Evolutionary conservation across 2,329 filamentous ascomycete species (phyloP).

Genomic region (Penicillium occitanis): DNA sequence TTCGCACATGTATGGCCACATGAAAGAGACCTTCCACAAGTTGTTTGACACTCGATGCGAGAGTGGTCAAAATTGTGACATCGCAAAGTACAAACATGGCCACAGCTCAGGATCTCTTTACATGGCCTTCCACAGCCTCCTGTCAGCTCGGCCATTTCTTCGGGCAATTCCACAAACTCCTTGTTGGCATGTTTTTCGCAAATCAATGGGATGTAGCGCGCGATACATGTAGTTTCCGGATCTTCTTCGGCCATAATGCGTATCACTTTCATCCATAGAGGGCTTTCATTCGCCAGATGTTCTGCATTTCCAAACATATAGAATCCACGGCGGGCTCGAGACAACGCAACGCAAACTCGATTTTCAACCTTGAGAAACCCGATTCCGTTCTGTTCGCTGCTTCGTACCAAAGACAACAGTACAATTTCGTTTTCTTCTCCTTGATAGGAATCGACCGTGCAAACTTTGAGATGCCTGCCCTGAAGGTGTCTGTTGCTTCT

Average conservation of each 20-base stretch:
- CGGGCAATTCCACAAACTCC: conserved; percentile 48
- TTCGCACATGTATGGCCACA: conserved; percentile 43
- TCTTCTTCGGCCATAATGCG: conserved; percentile 40
- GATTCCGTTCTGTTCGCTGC: conserved; percentile 57
- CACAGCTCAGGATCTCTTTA: conserved; percentile 47
- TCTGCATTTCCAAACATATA: conserved; percentile 79
- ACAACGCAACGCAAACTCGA: conserved; percentile 62
- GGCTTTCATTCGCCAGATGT: conserved; percentile 49
- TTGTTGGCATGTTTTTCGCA: conserved; percentile 61
- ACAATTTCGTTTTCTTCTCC: conserved; percentile 88
- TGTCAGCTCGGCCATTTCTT: conserved; percentile 36
- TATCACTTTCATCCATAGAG: conserved; percentile 54
- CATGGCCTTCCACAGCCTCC: conserved; percentile 57
- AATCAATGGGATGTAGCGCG: conserved; percentile 59
- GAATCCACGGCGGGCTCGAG: conserved; percentile 73
- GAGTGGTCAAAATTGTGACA: conserved; percentile 53
- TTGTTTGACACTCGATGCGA: conserved; percentile 35
- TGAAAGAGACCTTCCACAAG: conserved; percentile 34
- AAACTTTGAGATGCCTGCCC: conserved; percentile 58
- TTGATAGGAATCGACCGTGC: conserved; percentile 86
- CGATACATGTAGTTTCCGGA: conserved; percentile 40
- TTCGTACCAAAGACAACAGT: conserved; percentile 76
- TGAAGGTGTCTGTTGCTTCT: conserved; percentile 47
- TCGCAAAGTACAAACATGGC: conserved; percentile 52
- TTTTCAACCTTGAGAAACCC: conserved; percentile 73